A percentile compares a stretch with the other conserved stretches of the same genome.
These are phyloP conservation scores for Microbotryum intermedium DNA, from an alignment of 1,284 basidiomycete genomes.

Conservation along the genomic window DNA sequence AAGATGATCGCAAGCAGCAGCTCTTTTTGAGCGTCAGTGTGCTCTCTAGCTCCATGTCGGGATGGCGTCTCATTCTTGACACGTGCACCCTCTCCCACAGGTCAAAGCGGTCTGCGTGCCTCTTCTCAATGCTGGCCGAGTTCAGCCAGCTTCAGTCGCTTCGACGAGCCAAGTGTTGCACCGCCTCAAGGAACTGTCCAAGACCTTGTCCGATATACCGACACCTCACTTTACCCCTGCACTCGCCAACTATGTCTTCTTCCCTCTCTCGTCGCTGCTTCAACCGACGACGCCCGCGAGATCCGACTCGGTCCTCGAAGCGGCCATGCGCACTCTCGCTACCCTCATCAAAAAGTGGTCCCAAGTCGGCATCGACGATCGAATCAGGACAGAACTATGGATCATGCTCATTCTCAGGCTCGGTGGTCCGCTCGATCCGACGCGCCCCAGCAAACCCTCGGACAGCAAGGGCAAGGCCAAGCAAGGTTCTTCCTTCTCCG, in stretches of 20 bases:
- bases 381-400: constrained; percentile 69
- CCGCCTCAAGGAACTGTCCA: constrained; percentile 51
- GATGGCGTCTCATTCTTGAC: too few relatives aligned
- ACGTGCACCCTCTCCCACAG: constrained; percentile 41
- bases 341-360: constrained; percentile 68
- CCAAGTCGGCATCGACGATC: constrained; percentile 45
- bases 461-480: constrained; percentile 49
- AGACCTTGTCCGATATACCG: constrained; percentile 46
- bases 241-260: constrained; percentile 75
- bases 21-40: neutral
- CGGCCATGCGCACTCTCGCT: constrained; percentile 54
- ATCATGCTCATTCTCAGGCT: constrained; percentile 63
- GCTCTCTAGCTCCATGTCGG: too few relatives aligned
- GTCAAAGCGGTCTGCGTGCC: constrained; percentile 68
- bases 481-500: constrained; percentile 17
- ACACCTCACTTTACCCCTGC: constrained; percentile 47
- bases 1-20: neutral
- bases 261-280: constrained; percentile 72
- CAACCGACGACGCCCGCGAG: constrained; percentile 59
- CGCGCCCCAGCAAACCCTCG: constrained; percentile 45
- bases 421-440: constrained; percentile 43
- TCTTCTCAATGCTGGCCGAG: constrained; percentile 56
- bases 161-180: constrained; percentile 46
- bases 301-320: constrained; percentile 70
- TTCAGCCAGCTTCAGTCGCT: constrained; percentile 46